Evolutionary conservation across 305 asterid genomes (phyloP).

Genomic region (Stenogyne calaminthoides): DNA sequence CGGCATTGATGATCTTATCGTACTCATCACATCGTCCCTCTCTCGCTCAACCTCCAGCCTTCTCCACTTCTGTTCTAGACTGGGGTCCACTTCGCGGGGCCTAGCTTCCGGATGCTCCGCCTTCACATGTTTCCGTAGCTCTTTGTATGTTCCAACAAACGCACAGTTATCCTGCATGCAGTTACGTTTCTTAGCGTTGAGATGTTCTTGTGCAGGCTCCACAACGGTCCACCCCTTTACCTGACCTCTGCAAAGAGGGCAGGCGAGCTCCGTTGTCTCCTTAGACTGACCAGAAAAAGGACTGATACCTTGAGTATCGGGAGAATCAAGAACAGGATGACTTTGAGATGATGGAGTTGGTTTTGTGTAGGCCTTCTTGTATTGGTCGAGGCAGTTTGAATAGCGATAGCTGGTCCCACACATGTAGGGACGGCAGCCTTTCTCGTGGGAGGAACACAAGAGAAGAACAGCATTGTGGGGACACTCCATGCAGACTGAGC

Average conservation of each 20-base stretch:
- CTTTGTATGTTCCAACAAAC: constrained; percentile 75
- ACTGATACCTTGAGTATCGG: constrained; percentile 35
- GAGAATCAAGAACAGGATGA: constrained; percentile 25
- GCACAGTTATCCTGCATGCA: constrained; percentile 88
- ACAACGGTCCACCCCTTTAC: constrained; percentile 99
- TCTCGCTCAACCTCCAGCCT: constrained; percentile 86
- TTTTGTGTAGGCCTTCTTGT: constrained; percentile 81
- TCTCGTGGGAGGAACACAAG: constrained; percentile 92
- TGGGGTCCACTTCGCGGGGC: constrained; percentile 92
- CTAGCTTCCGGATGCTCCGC: constrained; percentile 87
- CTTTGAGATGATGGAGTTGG: constrained; percentile 33
- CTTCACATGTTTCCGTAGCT: constrained; percentile 75
- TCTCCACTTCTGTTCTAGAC: constrained; percentile 84
- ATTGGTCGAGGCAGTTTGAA: constrained; percentile 97
- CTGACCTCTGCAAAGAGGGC: constrained; percentile 97
- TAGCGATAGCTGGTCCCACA: constrained; percentile 95
- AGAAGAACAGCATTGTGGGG: constrained; percentile 99
- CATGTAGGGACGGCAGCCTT: constrained; percentile 99
- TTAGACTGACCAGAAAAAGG: constrained; percentile 44
- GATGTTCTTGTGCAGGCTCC: constrained; percentile 77
- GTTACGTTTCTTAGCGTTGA: constrained; percentile 65
- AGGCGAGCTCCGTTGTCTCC: constrained; percentile 71
- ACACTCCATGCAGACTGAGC: constrained; percentile 97
- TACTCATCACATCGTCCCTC: constrained; percentile 90
- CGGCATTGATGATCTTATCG: constrained; percentile 86